Conservation (phyloP, 129 eudicot species). For the Ambrosia trifida region DNA sequence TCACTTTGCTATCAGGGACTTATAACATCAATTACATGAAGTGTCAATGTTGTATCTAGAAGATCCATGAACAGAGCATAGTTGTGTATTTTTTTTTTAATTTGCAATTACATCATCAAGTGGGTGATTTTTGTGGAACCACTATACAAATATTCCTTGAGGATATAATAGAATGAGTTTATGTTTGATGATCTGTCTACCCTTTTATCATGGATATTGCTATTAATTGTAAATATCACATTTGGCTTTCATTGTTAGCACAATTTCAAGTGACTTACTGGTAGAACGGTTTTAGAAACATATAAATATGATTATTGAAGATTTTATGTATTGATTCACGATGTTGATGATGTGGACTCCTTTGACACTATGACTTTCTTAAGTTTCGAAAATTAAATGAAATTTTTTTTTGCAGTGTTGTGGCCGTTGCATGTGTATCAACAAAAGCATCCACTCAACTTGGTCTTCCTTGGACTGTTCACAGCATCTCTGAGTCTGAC, state of each 20-base stretch:
- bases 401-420: slow-evolving; percentile 53
- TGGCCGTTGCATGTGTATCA: slow-evolving; percentile 95
- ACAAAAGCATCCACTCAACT: slow-evolving; percentile 92
- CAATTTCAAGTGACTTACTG: not conserved
- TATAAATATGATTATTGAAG: not conserved
- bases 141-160: not conserved
- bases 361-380: not conserved
- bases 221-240: not conserved
- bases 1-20: too few species aligned
- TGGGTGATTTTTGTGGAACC: not conserved
- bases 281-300: not conserved
- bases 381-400: not conserved
- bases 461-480: slow-evolving; percentile 85
- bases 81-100: not conserved
- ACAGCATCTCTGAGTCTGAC: slow-evolving; percentile 81
- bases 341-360: slow-evolving; percentile 6
- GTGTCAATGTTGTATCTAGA: too few species aligned
- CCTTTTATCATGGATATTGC: not conserved
- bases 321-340: not conserved
- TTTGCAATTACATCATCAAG: not conserved
- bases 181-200: not conserved
- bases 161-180: not conserved
- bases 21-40: too few species aligned
- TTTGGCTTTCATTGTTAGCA: not conserved
- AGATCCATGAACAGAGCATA: not conserved